Percentiles rank a stretch among this genome's conserved stretches.
phyloP scores from a whole-genome alignment of 371 early-diverging fungal genomes.

The Mortierella sp. region DNA sequence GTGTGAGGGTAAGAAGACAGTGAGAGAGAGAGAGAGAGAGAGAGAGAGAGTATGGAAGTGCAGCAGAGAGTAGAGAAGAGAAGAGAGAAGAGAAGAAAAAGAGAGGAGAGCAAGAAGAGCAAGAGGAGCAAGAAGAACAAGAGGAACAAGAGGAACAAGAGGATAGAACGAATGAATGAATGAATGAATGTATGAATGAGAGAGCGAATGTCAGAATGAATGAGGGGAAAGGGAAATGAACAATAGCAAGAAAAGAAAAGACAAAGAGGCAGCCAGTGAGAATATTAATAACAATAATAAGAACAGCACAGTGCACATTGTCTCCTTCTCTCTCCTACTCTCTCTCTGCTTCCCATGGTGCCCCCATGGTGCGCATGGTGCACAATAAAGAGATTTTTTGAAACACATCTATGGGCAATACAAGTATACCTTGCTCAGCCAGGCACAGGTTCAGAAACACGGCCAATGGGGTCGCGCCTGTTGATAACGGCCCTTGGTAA shows the following conservation, averaged over 20 bases:
- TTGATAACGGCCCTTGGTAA: background rate
- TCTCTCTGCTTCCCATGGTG: background rate
- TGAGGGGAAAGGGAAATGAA: background rate
- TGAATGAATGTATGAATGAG: background rate
- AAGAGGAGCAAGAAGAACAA: background rate
- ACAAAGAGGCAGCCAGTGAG: too few relatives aligned
- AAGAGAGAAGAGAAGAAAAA: background rate
- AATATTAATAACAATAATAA: background rate
- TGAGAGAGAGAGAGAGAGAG: background rate
- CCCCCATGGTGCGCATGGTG: background rate
- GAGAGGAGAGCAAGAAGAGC: background rate
- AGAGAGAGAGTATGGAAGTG: too few relatives aligned
- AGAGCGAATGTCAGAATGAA: background rate
- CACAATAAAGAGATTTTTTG: background rate
- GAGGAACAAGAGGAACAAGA: background rate
- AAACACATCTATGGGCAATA: too few relatives aligned
- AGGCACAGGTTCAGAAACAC: background rate
- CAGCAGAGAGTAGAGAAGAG: background rate
- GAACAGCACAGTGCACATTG: background rate
- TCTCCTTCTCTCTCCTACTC: background rate
- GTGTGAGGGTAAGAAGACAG: too few relatives aligned
- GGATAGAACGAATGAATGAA: background rate
- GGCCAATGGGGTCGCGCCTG: conserved; percentile 4
- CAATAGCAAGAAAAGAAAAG: too few relatives aligned
- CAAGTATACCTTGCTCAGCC: background rate